These are phyloP conservation scores for Amanita rimosa DNA, from an alignment of 768 basidiomycete species.

Conservation along the genomic window DNA sequence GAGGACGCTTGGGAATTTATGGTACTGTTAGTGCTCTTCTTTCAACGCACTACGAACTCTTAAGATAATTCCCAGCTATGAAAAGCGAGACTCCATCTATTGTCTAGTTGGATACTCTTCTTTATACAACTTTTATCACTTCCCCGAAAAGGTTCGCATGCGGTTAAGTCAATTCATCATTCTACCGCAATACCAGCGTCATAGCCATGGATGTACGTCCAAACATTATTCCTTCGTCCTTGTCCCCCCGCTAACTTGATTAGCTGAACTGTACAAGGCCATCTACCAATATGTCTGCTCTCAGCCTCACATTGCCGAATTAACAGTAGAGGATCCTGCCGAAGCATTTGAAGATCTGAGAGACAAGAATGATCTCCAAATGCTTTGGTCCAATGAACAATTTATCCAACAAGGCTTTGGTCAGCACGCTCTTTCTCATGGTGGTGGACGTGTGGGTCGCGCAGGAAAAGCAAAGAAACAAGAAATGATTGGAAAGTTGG, in stretches of 20 bases:
- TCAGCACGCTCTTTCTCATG: conserved; percentile 28
- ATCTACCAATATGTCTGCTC: conserved; percentile 70
- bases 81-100: conserved; percentile 70
- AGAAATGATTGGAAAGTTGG: conserved; percentile 45
- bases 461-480: conserved; percentile 28
- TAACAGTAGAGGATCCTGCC: conserved; percentile 96
- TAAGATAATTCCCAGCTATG: conserved; percentile 44
- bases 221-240: not conserved
- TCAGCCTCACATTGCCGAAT: conserved; percentile 66
- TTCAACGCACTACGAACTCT: not conserved
- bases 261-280: conserved; percentile 80
- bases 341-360: conserved; percentile 96
- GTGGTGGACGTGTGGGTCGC: conserved; percentile 36
- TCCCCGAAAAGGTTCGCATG: conserved; percentile 81
- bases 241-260: not conserved
- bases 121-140: conserved; percentile 92
- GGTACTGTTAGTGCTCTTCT: conserved; percentile 48
- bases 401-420: conserved; percentile 71
- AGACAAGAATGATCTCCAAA: conserved; percentile 82
- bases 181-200: conserved; percentile 78
- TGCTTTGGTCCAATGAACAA: conserved; percentile 50
- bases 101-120: conserved; percentile 95
- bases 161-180: conserved; percentile 94
- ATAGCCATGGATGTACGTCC: conserved; percentile 83
- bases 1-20: conserved; percentile 94